Evolutionary conservation across 139 green algal species (phyloP), one percentile per base, ranked within the genome.

Genomic region (Chlorella sp.): DNA sequence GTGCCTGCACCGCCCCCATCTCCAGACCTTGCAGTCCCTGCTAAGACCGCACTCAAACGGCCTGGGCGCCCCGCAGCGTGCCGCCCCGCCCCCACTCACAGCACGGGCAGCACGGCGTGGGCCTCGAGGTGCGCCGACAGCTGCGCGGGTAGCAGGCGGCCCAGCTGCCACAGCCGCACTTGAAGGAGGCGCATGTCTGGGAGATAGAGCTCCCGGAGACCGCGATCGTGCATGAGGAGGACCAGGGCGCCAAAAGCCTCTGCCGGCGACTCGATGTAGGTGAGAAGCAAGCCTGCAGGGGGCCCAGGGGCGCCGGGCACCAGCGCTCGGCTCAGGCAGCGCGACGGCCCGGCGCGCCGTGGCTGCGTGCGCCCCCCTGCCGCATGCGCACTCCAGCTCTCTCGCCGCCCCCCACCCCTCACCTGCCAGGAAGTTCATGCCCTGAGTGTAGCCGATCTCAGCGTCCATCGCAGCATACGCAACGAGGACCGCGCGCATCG

Each of bases 391-490:
- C n/a, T n/a, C n/a, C n/a, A n/a, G n/a, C n/a, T n/a, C n/a, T n/a
- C n/a, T n/a, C n/a, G n/a, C n/a, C n/a, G n/a, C n/a, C n/a, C n/a
- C n/a, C n/a, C n/a, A n/a, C n/a, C n/a, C n/a, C n/a, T n/a, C n/a
- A n/a, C n/a, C n/a, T n/a, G 87, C 87, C 29, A 95, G 61, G 76
- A 95, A 95, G 80, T 93, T 93, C 90, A 95, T 94, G 53, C 91
- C 91, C 83, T 93, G 83, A 5, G 61, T 77, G 77, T 95, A 94
- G 1, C 82, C 87, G 8, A 96, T 85, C 48, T 92, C 91, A 0
- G 88, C 85, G 77, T 96, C 92, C 2, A 82, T 82, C 2, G 86
- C 83, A 2, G 90, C 91, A 40, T 96, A 96, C 0, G 91, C 91
- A 0, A 66, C 67, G 48, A 96, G 82, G 67, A 96, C 88, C 31